phyloP scores from a whole-genome alignment of 2,329 filamentous ascomycete genomes.

The Didymella lethalis region DNA sequence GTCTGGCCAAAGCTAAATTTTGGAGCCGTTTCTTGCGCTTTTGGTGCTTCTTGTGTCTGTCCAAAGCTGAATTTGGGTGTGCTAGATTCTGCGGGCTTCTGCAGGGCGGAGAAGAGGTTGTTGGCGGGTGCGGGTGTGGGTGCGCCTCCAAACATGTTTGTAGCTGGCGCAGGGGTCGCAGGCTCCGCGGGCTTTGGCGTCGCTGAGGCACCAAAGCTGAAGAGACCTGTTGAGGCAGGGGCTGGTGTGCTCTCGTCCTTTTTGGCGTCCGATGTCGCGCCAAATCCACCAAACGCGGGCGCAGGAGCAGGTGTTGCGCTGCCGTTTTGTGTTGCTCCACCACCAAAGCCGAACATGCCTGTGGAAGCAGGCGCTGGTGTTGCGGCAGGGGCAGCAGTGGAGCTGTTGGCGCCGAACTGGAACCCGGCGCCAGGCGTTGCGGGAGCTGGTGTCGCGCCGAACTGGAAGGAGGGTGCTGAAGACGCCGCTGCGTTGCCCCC shows the following conservation, averaged over 20 bases:
- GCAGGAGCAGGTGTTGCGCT: conserved; percentile 22
- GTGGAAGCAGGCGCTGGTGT: conserved; percentile 27
- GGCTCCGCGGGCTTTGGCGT: conserved; percentile 23
- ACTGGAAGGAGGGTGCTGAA: conserved; percentile 24
- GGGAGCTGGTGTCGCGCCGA: conserved; percentile 23
- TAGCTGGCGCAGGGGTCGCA: conserved; percentile 23
- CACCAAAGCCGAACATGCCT: conserved; percentile 29
- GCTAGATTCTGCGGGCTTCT: conserved; percentile 17
- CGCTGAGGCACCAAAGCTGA: conserved; percentile 27
- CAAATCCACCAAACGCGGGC: conserved; percentile 30
- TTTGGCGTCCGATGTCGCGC: conserved; percentile 21
- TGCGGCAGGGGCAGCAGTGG: conserved; percentile 22
- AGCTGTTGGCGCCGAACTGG: conserved; percentile 28
- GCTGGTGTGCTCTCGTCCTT: conserved; percentile 19
- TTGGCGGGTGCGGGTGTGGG: conserved; percentile 13
- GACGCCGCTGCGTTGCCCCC: conserved; percentile 21
- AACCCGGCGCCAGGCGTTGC: conserved; percentile 22
- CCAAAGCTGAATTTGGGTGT: conserved; percentile 19
- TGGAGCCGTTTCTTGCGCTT: conserved; percentile 4
- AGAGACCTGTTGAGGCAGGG: conserved; percentile 8
- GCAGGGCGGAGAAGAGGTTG: conserved; percentile 29
- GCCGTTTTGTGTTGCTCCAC: conserved; percentile 20
- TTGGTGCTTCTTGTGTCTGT: conserved; percentile 2
- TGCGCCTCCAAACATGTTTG: conserved; percentile 26
- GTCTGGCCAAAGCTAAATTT: conserved; percentile 22